These are phyloP conservation scores for Saccharum spontaneum DNA, from an alignment of 176 grass and related monocot genomes.

Conservation along the genomic window DNA sequence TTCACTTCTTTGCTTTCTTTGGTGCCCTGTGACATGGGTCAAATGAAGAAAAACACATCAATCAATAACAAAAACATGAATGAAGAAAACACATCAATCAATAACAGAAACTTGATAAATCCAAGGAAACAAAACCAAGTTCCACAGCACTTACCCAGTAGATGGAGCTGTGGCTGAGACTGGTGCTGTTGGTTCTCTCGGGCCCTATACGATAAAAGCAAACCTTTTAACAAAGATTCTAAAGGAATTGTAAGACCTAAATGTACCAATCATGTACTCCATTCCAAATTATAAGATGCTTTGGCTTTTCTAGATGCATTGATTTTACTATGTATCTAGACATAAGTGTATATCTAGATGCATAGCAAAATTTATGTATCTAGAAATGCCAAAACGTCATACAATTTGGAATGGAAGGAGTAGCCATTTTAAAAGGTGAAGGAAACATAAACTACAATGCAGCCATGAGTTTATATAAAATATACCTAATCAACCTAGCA, in stretches of 20 bases:
- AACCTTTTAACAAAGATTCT: background rate
- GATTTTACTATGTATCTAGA: background rate
- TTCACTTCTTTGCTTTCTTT: conserved; percentile 18
- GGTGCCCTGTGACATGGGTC: conserved; percentile 1
- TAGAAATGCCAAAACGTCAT: background rate
- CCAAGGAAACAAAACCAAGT: background rate
- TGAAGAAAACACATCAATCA: background rate
- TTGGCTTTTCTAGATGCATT: background rate
- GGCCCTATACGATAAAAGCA: background rate
- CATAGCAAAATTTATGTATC: background rate
- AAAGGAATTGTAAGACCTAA: background rate
- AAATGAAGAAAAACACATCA: background rate
- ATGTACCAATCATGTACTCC: background rate
- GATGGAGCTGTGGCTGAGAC: conserved; percentile 31
- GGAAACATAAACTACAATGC: background rate
- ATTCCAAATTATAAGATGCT: background rate
- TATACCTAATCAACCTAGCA: background rate
- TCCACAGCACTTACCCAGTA: conserved; percentile 33
- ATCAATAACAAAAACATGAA: background rate
- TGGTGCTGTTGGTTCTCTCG: conserved; percentile 6
- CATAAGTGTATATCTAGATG: background rate
- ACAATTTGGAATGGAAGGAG: background rate
- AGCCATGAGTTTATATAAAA: background rate
- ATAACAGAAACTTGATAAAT: background rate
- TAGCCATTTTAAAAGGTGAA: background rate